Base-by-base conservation (phyloP, 257 asterid genomes). In the Parsonsia alboflavescens region DNA sequence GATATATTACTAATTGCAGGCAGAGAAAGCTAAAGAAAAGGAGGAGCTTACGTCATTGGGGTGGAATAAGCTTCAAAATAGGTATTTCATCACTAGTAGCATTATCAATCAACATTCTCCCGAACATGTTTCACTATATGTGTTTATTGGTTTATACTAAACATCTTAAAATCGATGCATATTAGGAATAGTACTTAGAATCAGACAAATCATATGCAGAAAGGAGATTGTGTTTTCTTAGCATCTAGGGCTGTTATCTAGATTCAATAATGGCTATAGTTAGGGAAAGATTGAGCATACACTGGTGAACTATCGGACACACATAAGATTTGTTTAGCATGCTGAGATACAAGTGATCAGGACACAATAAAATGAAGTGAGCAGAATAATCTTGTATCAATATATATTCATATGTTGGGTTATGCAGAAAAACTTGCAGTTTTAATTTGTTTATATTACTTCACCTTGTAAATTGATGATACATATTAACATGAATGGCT, bases 21-120 rank as follows among this genome's bases (percentile, higher is more conserved):
- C 99, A 63, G 98, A 92, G 84, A 92, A 84, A 59, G 93, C 97
- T 16, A 90, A 88, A 82, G 98, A 94, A 81, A 89, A 80, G 70
- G 98, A 61, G 81, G 96, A 88, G 82, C 85, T 77, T 52, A 72
- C 87, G 82, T 93, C 97, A 48, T 82, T 80, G 81, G 93, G 89
- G 85, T 84, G 89, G 76, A 71, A 75, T 64, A 80, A 80, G 76
- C 82, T 80, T 75, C 85, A 87, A 74, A 88, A 56, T 77, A 90
- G 97, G 99, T 94, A 80, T 69, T 66, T 70, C 39, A 7, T 73
- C 56, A n/a, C 67, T 71, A 58, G 22, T 19, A 36, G 57, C 22
- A 57, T 61, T 77, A 24, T 52, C 15, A 19, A 17, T 8, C 53
- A 66, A 13, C 21, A 46, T 65, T 7, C 16, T 12, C 44, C 26